Percentiles rank a stretch among this genome's conserved stretches.
phyloP scores from a whole-genome alignment of 2,329 filamentous ascomycete genomes.

The Cladophialophora chaetospira region DNA sequence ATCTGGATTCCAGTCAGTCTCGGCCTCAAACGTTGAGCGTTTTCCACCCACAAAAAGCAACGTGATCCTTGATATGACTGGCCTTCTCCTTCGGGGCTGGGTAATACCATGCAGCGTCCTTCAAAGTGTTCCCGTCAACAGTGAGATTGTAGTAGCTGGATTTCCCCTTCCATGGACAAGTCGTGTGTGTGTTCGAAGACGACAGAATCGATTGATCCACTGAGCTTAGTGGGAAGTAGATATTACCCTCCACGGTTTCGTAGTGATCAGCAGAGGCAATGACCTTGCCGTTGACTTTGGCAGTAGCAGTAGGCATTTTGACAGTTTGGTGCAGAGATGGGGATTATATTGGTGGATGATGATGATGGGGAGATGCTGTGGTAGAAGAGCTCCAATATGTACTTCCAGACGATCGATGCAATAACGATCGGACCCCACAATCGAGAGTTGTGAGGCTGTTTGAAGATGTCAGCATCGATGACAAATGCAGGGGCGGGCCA shows the following conservation, averaged over 20 bases:
- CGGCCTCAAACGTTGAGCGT: not conserved
- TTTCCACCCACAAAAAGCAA: conserved; percentile 58
- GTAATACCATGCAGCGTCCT: conserved; percentile 64
- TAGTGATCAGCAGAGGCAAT: conserved; percentile 55
- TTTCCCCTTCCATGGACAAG: conserved; percentile 60
- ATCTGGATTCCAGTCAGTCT: conserved; percentile 5
- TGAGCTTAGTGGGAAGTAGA: conserved; percentile 56
- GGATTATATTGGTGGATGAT: not conserved
- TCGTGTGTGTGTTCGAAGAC: conserved; percentile 50
- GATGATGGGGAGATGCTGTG: not conserved
- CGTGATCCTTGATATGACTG: conserved; percentile 55
- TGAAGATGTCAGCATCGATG: not conserved
- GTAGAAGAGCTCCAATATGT: not conserved
- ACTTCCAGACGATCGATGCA: not conserved
- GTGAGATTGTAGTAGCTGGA: conserved; percentile 60
- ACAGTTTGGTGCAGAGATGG: not conserved
- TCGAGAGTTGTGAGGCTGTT: not conserved
- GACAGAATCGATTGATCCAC: conserved; percentile 49
- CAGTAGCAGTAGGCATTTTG: conserved; percentile 46
- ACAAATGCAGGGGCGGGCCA: not conserved
- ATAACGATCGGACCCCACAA: not conserved
- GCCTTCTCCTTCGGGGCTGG: conserved; percentile 53
- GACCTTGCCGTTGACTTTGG: conserved; percentile 52
- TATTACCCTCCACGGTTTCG: conserved; percentile 61
- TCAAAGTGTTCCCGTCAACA: conserved; percentile 50